Base-by-base conservation (phyloP, 495 filamentous ascomycete species). In the Penicillium verhagenii region DNA sequence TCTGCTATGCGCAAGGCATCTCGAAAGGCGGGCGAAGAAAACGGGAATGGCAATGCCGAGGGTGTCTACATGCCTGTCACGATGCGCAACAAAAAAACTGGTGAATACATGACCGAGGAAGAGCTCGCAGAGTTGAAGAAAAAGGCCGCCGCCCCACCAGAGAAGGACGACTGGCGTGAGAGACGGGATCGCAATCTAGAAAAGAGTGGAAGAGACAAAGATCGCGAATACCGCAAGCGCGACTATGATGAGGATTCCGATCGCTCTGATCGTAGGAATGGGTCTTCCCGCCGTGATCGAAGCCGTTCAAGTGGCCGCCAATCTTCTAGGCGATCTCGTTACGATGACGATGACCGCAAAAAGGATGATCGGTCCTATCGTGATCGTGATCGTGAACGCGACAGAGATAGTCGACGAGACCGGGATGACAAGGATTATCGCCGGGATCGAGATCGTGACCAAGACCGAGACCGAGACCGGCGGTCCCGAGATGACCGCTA, bases 51-150 rank as follows among this genome's bases (percentile, higher is more conserved):
- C 19, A 73, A 66, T 29, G 72, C 70, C 14, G 80, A 85, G 50
- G 76, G 80, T 42, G 72, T 79, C 3, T 90, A 89, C 58, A 86
- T 81, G 70, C 87, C 87, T 0, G 78, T 91, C 4, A 71, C 85
- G 26, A 73, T 89, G 77, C 73, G 76, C 47, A 86, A 88, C 65
- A 83, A 80, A 52, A 77, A 72, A 58, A 91, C 87, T 0, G 87
- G 87, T 21, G 81, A 87, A 72, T 69, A 77, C 47, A 71, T 88
- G 20, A 87, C 83, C 5, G 83, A 87, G 57, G 82, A 83, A 52
- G 85, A 87, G 56, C 63, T 85, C 16, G 73, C 79, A 54, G 63
- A 56, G 35, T 69, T 72, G 54, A 74, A 81, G 56, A 81, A 81
- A 49, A 70, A 72, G 43, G 62, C 63, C 0, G 72, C 73, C 49